phyloP scores from a whole-genome alignment of 176 grass and related monocot species.

The Thinopyrum elongatum region DNA sequence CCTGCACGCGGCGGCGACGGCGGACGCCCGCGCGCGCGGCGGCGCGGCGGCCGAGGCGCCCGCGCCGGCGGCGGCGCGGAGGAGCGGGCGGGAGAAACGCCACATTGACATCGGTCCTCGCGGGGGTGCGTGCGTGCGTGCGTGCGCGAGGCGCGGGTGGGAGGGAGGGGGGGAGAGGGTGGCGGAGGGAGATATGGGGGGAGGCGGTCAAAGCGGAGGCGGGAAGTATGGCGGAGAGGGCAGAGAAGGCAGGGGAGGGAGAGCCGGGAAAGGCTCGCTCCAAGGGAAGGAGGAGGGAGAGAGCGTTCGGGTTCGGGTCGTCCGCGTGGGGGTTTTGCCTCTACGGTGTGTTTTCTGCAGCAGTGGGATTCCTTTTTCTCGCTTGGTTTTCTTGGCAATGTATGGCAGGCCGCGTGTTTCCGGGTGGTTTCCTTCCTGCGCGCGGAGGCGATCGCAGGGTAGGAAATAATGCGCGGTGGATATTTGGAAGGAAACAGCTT shows the following conservation, averaged over 20 bases:
- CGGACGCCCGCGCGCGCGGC: constrained; percentile 7
- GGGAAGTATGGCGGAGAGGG: constrained; percentile 16
- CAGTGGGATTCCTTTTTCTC: background rate
- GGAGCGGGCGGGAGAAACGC: constrained; percentile 50
- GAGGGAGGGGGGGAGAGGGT: background rate
- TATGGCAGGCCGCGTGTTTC: background rate
- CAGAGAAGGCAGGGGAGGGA: background rate
- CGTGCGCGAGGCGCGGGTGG: background rate
- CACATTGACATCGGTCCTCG: constrained; percentile 51
- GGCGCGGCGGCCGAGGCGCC: constrained; percentile 2
- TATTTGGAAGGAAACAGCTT: background rate
- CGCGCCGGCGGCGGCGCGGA: constrained; percentile 44
- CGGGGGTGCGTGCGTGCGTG: background rate
- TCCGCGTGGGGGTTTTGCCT: background rate
- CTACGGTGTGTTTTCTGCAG: background rate
- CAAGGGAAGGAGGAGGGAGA: background rate
- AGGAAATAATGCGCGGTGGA: background rate
- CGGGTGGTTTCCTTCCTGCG: background rate
- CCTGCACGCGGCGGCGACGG: background rate
- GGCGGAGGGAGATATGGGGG: constrained; percentile 13
- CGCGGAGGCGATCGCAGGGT: background rate
- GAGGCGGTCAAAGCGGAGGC: constrained; percentile 15
- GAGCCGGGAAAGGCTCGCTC: background rate
- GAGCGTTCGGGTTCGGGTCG: background rate
- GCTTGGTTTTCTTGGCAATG: background rate